These are phyloP conservation scores for Fusarium anguioides DNA, from an alignment of 2,329 filamentous ascomycete genomes.

Conservation along the genomic window DNA sequence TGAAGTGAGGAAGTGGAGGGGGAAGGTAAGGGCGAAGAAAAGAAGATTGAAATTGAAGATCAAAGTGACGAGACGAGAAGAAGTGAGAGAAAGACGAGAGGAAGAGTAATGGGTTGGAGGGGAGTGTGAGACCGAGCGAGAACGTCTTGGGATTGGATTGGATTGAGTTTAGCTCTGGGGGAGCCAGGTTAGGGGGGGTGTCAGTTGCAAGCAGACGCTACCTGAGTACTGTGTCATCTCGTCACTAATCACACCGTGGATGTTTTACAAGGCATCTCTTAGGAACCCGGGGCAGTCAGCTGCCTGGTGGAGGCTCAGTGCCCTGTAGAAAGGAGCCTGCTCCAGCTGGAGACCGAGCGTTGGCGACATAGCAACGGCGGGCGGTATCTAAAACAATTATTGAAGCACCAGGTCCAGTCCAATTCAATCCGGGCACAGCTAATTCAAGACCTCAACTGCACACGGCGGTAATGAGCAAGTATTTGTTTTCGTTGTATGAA, in stretches of 20 bases:
- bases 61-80: constrained; percentile 41
- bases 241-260: constrained; percentile 17
- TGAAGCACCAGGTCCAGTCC: constrained; percentile 12
- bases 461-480: constrained; percentile 20
- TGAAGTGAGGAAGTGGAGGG: constrained; percentile 12
- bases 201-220: constrained; percentile 30
- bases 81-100: constrained; percentile 36
- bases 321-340: constrained; percentile 21
- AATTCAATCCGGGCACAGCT: constrained; percentile 14
- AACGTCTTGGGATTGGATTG: constrained; percentile 44
- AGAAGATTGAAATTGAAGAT: constrained; percentile 37
- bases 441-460: constrained; percentile 11
- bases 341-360: constrained; percentile 13
- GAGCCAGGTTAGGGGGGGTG: constrained; percentile 36
- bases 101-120: constrained; percentile 36
- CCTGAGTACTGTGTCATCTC: constrained; percentile 25
- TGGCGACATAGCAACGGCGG: constrained; percentile 41
- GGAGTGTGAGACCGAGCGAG: constrained; percentile 34
- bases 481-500: constrained; percentile 29
- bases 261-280: constrained; percentile 19
- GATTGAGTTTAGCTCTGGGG: constrained; percentile 46
- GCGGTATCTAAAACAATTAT: constrained; percentile 38
- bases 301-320: constrained; percentile 27
- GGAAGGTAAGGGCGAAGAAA: constrained; percentile 26
- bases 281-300: constrained; percentile 23